Evolutionary conservation across 257 asterid species (phyloP), one percentile per base, ranked within the genome.

Genomic region (Anisodus tanguticus): DNA sequence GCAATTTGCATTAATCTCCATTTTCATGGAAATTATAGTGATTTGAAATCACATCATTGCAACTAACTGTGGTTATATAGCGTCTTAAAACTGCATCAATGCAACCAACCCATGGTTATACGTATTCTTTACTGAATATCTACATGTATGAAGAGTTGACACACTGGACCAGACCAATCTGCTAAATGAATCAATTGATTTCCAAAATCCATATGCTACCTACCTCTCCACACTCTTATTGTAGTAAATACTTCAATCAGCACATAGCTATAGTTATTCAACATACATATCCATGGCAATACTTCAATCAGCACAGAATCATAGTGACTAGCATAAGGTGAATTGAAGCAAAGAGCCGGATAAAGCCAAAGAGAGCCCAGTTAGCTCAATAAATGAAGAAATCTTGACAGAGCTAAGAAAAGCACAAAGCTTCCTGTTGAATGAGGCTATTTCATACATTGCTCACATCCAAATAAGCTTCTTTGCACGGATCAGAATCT

Each of bases 41-140:
- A 45, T 47, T 47, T 19, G 17, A 45, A 71, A 71, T 45, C 17
- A 19, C 55, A 71, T 45, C 55, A 71, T 71, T 45, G 57, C 58
- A 22, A n/a, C 79, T 16, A 41, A 45, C 79, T 71, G 39, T 71
- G 57, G 37, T 1, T 43, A 17, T 45, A n/a, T 41, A 16, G 67
- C 11, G 16, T 70, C 55, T 70, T 16, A 70, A 69, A 15, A 39
- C 31, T n/a, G 78, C 9, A 47, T 43, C 57, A 43, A 2, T 71
- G 79, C 37, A 71, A 71, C 58, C 79, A 45, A 45, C 35, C 7
- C 53, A 47, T 45, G n/a, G 80, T 71, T 13, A 71, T n/a, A 45
- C 26, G 37, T 71, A 4, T 45, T 45, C 79, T 71, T 70, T 43
- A 43, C 53, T 41, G 35, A 41, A 70, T 69, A 69, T 71, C 17